Evolutionary conservation across 73 alveolate genomes (phyloP), one percentile per base, ranked within the genome.

Genomic region (Blepharisma stoltei): DNA sequence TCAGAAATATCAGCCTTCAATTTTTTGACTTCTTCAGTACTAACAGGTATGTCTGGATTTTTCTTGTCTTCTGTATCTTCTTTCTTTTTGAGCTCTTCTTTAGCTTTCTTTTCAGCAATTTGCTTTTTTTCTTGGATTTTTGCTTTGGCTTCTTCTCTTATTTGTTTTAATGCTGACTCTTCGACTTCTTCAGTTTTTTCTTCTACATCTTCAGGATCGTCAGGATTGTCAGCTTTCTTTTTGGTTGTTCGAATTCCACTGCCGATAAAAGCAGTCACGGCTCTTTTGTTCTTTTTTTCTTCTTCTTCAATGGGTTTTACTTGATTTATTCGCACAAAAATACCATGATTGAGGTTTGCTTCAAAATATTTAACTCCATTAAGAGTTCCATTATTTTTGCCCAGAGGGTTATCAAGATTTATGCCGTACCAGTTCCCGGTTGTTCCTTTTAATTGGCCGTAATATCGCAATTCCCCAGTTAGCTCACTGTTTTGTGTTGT

Each of bases 341-440:
- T 79, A 7, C 97, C 98, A 78, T 71, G 86, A 67, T 93, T 91
- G 69, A 54, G 84, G 6, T 69, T 43, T 47, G 84, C 86, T 47
- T 85, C 93, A 86, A 93, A 93, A 80, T 90, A 88, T 53, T 76
- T 68, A 8, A 47, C 70, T 18, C 92, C 96, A 53, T 80, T 81
- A 80, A 90, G 79, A 49, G 78, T 60, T 14, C 99, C 99, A 78
- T 93, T 93, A 55, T 87, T 88, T 90, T 95, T 97, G 66, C 99
- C 99, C 55, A 83, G 67, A 6, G 98, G 96, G 77, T 92, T 97
- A 81, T 93, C 98, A 66, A 95, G 89, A 55, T 78, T 79, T 77
- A 95, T 93, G 27, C 99, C 99, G 27, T 93, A 87, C 97, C 98
- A 95, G 81, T 84, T 89, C 54, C 99, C 98, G 52, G 95, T 96